phyloP scores from a whole-genome alignment of 176 grass and related monocot genomes.

The Typha latifolia region DNA sequence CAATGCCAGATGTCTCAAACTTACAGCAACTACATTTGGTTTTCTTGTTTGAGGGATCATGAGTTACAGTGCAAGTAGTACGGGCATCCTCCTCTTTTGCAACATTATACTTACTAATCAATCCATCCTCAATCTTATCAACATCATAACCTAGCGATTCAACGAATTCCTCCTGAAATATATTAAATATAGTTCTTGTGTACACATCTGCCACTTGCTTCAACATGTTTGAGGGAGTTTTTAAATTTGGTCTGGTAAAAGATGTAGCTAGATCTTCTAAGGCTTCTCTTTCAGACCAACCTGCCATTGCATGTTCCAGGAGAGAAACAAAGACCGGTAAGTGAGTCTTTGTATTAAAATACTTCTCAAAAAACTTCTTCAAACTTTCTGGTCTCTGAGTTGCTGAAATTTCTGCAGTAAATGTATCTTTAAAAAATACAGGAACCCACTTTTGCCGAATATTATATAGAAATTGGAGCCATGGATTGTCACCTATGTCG shows the following conservation, averaged over 20 bases:
- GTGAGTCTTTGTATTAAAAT: conserved; percentile 39
- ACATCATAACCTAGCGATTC: conserved; percentile 47
- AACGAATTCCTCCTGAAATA: conserved; percentile 53
- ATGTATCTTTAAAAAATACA: conserved; percentile 63
- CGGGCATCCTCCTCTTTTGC: conserved; percentile 25
- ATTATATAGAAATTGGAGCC: conserved; percentile 77
- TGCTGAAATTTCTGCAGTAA: conserved; percentile 63
- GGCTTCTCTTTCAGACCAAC: conserved; percentile 49
- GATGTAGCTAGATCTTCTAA: conserved; percentile 58
- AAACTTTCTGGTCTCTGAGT: conserved; percentile 65
- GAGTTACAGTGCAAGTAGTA: conserved; percentile 27
- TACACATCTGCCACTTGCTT: conserved; percentile 48
- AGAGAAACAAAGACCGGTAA: conserved; percentile 52
- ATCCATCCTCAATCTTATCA: conserved; percentile 33
- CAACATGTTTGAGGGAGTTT: conserved; percentile 42
- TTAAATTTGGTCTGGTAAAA: conserved; percentile 51
- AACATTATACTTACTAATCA: conserved; percentile 35
- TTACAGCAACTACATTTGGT: conserved; percentile 49
- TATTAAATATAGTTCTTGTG: conserved; percentile 36
- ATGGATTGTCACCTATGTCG: conserved; percentile 76
- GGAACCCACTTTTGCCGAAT: conserved; percentile 81
- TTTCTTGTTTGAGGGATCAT: conserved; percentile 35
- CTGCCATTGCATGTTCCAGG: conserved; percentile 55
- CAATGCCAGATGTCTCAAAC: conserved; percentile 44
- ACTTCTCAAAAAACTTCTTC: conserved; percentile 83